Conservation (phyloP, 2,329 filamentous ascomycete species). For the Seiridium cupressi region DNA sequence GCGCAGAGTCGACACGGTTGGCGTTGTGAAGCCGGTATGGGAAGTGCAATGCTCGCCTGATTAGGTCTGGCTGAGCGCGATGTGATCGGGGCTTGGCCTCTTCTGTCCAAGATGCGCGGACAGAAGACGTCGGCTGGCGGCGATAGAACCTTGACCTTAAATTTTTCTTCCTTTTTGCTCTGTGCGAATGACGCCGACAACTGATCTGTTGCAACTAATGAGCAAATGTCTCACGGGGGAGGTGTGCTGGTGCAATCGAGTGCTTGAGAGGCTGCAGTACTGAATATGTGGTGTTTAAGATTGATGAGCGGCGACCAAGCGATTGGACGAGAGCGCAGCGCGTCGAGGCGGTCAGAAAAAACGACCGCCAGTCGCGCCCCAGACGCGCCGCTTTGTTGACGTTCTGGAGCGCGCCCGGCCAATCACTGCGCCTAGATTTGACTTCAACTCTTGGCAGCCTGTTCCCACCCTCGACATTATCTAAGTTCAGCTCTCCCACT, state of each 20-base stretch:
- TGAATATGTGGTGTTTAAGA: conserved; percentile 8
- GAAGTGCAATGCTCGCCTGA: no score
- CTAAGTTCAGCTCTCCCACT: background rate
- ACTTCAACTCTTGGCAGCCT: conserved; percentile 18
- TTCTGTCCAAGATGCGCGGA: no score
- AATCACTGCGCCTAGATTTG: conserved; percentile 13
- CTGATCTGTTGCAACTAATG: background rate
- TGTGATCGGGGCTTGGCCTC: no score
- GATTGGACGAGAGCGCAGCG: conserved; percentile 7
- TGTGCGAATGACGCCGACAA: no score
- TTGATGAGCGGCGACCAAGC: conserved; percentile 4
- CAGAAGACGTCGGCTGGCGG: no score
- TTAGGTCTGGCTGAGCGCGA: no score
- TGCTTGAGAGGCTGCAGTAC: conserved; percentile 3
- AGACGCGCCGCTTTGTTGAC: conserved; percentile 19
- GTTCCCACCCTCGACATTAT: background rate
- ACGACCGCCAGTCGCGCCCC: conserved; percentile 1
- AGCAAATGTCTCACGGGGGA: background rate
- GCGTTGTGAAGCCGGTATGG: no score
- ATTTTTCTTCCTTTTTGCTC: no score
- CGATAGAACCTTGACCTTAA: no score
- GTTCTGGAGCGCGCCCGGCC: conserved; percentile 15
- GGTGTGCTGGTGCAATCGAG: background rate
- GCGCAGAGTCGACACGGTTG: no score
- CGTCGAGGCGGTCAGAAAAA: conserved; percentile 12